phyloP scores from a whole-genome alignment of 2,329 filamentous ascomycete species.

The Phyllosticta ampelicida region DNA sequence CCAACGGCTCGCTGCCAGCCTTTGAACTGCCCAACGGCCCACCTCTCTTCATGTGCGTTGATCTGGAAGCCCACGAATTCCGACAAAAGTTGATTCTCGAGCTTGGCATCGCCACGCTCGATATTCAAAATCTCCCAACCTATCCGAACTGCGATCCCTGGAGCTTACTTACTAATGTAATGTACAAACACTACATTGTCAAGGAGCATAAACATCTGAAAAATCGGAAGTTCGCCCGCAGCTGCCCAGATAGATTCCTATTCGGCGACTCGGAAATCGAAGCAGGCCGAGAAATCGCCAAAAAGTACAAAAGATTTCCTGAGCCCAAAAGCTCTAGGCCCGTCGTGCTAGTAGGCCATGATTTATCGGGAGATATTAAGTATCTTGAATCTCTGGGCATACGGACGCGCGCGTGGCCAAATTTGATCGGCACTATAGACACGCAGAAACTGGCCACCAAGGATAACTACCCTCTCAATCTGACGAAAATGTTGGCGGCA shows the following conservation, averaged over 20 bases:
- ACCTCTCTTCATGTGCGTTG: constrained; percentile 60
- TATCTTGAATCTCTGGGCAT: constrained; percentile 49
- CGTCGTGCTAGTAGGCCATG: constrained; percentile 72
- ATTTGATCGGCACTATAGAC: constrained; percentile 35
- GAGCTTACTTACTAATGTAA: constrained; percentile 58
- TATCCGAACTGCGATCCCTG: constrained; percentile 50
- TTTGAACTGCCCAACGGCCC: neutral
- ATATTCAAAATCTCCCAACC: constrained; percentile 49
- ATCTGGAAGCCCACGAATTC: constrained; percentile 71
- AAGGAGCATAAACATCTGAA: constrained; percentile 53
- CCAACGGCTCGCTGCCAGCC: neutral
- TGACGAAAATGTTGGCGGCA: constrained; percentile 51
- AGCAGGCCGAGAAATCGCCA: neutral
- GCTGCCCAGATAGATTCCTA: constrained; percentile 62
- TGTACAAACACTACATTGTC: constrained; percentile 65
- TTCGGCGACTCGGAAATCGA: constrained; percentile 56
- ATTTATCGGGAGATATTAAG: constrained; percentile 53
- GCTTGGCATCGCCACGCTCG: constrained; percentile 71
- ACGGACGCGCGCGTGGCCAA: constrained; percentile 50
- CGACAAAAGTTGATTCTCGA: constrained; percentile 63
- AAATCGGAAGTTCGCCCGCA: constrained; percentile 59
- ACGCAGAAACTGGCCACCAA: neutral
- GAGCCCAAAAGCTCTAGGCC: constrained; percentile 33
- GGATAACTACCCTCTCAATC: constrained; percentile 32
- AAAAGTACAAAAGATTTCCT: neutral